Base-by-base conservation (phyloP, 2,329 filamentous ascomycete genomes). In the Monilinia fructicola region DNA sequence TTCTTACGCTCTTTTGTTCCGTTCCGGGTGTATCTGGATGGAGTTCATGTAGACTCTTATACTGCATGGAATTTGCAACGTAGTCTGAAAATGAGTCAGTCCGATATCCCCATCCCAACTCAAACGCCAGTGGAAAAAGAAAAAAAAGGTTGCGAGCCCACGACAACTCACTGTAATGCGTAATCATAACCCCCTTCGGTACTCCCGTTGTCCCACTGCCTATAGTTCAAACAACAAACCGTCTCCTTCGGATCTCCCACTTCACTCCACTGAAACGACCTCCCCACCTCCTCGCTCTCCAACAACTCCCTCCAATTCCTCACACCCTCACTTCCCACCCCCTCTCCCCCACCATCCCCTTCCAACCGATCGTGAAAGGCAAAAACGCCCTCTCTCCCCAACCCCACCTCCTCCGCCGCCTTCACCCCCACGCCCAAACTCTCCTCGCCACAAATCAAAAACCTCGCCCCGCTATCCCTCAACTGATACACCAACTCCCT, bases 201-300 rank as follows among this genome's bases (percentile, higher is more conserved):
- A 92, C 82, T 9, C 92, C 92, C 0, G 92, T 96, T 0, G 92
- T 96, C 2, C 92, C 89, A 14, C 84, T 89, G 69, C 87, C 87
- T 90, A 78, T 94, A 96, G 67, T 74, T 55, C 4, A 96, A 83
- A 86, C 88, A 71, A 89, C 86, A 1, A 85, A 85, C 6, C 28
- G 63, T 59, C 68, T 69, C 78, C 69, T 73, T 77, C 69, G 65
- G 73, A 73, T 67, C 79, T 79, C 52, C 77, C 76, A 58, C 81
- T 42, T 72, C 69, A 31, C 55, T 62, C 91, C 91, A 95, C 58
- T 79, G 77, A 76, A 90, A 93, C 2, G 73, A 74, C 2, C 80
- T 77, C 1, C 85, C 90, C 52, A 85, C 80, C 14, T 78, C 75
- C 42, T 78, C 78, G 1, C 79, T 78, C 4, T 81, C 81, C 31